phyloP scores from a whole-genome alignment of 495 filamentous ascomycete genomes.

The Podospora conica region DNA sequence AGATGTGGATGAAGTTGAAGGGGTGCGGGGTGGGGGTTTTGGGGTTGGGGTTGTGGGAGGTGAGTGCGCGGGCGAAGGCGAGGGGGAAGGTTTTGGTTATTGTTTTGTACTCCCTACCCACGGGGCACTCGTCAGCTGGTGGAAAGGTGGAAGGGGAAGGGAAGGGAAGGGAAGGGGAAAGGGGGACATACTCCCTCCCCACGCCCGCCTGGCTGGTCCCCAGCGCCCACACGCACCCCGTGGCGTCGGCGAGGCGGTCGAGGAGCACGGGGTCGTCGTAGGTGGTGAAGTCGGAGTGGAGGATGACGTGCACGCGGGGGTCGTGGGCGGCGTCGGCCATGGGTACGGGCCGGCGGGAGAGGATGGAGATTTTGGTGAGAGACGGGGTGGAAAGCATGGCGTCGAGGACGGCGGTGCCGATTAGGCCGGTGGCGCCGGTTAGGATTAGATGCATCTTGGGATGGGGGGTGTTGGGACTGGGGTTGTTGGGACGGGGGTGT shows the following conservation, averaged over 20 bases:
- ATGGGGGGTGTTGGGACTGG: background rate
- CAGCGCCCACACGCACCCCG: slow-evolving; percentile 65
- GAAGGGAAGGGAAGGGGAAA: background rate
- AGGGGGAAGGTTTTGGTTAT: slow-evolving; percentile 62
- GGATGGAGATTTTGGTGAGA: slow-evolving; percentile 58
- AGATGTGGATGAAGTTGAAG: slow-evolving; percentile 67
- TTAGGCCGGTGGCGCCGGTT: slow-evolving; percentile 68
- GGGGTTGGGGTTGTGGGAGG: slow-evolving; percentile 27
- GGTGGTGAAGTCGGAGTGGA: slow-evolving; percentile 56
- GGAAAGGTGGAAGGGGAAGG: background rate
- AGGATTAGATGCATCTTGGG: slow-evolving; percentile 62
- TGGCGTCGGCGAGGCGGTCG: slow-evolving; percentile 54
- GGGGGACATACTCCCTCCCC: slow-evolving; percentile 47
- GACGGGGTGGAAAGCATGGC: slow-evolving; percentile 53
- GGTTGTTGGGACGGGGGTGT: background rate
- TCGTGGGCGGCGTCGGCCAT: slow-evolving; percentile 57
- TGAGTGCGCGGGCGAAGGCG: slow-evolving; percentile 56
- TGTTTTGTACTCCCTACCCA: slow-evolving; percentile 61
- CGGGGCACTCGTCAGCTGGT: background rate
- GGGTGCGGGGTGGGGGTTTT: too few species aligned
- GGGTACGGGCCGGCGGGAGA: slow-evolving; percentile 57
- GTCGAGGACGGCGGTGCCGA: slow-evolving; percentile 59
- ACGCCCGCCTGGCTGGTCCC: slow-evolving; percentile 56
- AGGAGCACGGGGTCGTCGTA: slow-evolving; percentile 53
- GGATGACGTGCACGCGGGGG: slow-evolving; percentile 53